A percentile compares a stretch with the other conserved stretches of the same genome.
phyloP scores from a whole-genome alignment of 306 rosid species.

The Vigna unguiculata region DNA sequence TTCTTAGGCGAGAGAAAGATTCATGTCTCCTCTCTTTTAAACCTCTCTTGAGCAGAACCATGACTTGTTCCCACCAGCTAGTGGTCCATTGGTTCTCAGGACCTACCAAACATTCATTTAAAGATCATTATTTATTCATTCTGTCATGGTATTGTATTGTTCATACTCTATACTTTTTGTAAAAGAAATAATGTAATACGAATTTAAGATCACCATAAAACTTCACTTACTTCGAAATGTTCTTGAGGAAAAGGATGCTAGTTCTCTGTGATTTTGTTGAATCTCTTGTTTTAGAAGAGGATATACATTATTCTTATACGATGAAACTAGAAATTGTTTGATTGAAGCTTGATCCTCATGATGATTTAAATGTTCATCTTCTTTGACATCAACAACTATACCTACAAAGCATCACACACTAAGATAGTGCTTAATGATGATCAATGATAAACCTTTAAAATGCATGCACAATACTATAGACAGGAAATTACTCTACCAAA shows the following conservation, averaged over 20 bases:
- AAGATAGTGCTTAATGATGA: background rate
- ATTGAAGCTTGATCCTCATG: conserved; percentile 64
- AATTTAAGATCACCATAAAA: background rate
- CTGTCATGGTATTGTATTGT: background rate
- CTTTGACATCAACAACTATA: conserved; percentile 63
- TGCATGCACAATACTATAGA: too few relatives aligned
- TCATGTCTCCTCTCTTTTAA: conserved; percentile 77
- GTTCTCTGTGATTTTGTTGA: conserved; percentile 43
- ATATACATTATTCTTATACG: conserved; percentile 62
- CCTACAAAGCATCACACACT: conserved; percentile 54
- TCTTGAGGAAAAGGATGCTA: conserved; percentile 36
- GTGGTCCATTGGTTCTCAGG: conserved; percentile 66
- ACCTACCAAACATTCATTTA: conserved; percentile 40
- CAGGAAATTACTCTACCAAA: too few relatives aligned
- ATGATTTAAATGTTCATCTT: conserved; percentile 59
- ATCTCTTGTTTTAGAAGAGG: conserved; percentile 73
- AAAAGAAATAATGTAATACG: too few relatives aligned
- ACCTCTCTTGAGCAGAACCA: conserved; percentile 72
- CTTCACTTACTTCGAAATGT: conserved; percentile 51
- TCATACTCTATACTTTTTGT: too few relatives aligned
- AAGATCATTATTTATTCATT: background rate
- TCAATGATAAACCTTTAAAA: too few relatives aligned
- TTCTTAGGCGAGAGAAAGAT: conserved; percentile 76
- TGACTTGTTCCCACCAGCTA: conserved; percentile 79
- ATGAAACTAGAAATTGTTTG: conserved; percentile 66